Conservation (phyloP, 164 flowering plant genomes). For the Brasenia schreberi region DNA sequence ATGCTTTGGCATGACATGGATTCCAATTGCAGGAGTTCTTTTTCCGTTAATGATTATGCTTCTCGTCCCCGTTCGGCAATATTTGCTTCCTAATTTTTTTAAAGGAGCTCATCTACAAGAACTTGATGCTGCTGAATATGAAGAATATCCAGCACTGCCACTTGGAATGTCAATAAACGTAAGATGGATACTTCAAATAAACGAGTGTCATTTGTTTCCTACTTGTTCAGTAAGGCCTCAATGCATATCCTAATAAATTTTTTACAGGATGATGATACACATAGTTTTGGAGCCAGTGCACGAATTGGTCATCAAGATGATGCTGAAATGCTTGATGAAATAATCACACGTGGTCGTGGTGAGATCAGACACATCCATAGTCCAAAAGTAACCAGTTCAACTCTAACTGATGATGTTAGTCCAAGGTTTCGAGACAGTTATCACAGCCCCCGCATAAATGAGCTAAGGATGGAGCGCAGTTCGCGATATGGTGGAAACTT, state of each 20-base stretch:
- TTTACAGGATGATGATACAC: conserved; percentile 40
- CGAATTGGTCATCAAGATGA: conserved; percentile 26
- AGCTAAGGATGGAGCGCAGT: conserved; percentile 26
- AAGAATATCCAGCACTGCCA: conserved; percentile 64
- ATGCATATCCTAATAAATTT: conserved; percentile 2
- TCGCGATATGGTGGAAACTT: conserved; percentile 21
- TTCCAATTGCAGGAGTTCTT: conserved; percentile 86
- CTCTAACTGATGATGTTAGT: conserved; percentile 36
- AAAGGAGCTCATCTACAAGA: conserved; percentile 89
- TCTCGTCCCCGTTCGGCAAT: conserved; percentile 80
- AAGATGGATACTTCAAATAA: conserved; percentile 15
- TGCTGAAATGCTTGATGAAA: conserved; percentile 69
- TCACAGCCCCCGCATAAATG: conserved; percentile 35
- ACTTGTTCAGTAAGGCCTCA: not conserved
- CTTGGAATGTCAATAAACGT: conserved; percentile 54
- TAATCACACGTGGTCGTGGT: conserved; percentile 83
- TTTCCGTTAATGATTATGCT: conserved; percentile 92
- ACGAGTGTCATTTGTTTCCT: not conserved
- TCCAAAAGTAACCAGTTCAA: conserved; percentile 65
- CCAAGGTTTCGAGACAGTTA: conserved; percentile 30
- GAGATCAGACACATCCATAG: conserved; percentile 63
- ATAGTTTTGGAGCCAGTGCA: conserved; percentile 5
- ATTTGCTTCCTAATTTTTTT: conserved; percentile 81
- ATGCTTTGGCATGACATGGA: conserved; percentile 91
- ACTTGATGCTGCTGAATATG: conserved; percentile 90